Base-by-base conservation (phyloP, 345 rosid species). In the Boechera divaricarpa region DNA sequence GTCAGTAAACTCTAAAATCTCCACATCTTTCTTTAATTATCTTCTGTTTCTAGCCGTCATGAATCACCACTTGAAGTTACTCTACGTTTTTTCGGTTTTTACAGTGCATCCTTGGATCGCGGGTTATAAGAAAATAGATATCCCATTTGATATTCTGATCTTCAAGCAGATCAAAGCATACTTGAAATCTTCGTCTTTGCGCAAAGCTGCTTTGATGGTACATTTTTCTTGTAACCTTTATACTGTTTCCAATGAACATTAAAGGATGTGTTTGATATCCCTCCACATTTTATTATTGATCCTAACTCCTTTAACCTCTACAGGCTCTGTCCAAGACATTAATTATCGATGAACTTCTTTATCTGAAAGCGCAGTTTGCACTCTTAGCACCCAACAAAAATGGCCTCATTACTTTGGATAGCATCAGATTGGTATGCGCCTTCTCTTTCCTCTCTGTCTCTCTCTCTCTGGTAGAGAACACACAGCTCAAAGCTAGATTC, bases 41-140 rank as follows among this genome's bases (percentile, higher is more conserved):
- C 29, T 78, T 59, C 35, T 63, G 62, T 39, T 56, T 69, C 42
- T 21, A 10, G 44, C 28, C 45, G 7, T 62, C 38, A 41, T 68
- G 60, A 56, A 44, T 55, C 57, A 71, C 52, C 39, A 11, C 21
- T n/a, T 69, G 29, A 69, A 39, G 54, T 56, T n/a, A 10, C 15
- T 52, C 16, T 26, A 18, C 7, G 5, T 33, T 12, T 45, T 33
- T 15, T n/a, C 5, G 15, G 45, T 18, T 13, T 80, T 70, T 70
- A 28, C 87, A 95, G 99, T 94, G 82, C 98, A 95, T 85, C 96
- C 99, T 63, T 95, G 99, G 99, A 79, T 93, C 5, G 81, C 85
- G 58, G 82, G 84, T 48, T 75, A 66, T 68, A 78, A 74, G 42
- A 83, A 79, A 42, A 81, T 81, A 26, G 89, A 84, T 76, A 82